Evolutionary conservation across 495 filamentous ascomycete species (phyloP).

Genomic region (Trichoderma gamsii): DNA sequence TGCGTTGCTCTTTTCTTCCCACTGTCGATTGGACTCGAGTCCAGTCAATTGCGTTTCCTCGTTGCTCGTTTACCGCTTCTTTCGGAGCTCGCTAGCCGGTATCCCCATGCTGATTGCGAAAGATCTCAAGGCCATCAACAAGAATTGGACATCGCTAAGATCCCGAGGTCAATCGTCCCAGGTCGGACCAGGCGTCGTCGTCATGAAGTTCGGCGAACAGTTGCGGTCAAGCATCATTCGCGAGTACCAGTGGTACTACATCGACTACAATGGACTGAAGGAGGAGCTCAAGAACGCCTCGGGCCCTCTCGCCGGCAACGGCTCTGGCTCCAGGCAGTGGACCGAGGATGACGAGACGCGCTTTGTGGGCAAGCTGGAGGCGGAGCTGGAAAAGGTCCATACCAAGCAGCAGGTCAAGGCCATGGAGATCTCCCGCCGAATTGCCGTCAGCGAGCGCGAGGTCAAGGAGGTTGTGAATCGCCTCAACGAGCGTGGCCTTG

Average conservation of each 20-base stretch:
- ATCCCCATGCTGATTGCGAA: slow-evolving; percentile 43
- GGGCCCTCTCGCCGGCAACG: slow-evolving; percentile 40
- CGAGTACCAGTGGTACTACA: slow-evolving; percentile 96
- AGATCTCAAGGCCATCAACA: slow-evolving; percentile 37
- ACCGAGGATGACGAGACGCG: slow-evolving; percentile 84
- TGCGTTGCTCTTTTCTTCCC: neutral
- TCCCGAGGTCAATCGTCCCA: slow-evolving; percentile 22
- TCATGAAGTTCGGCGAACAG: slow-evolving; percentile 91
- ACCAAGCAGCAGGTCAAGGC: slow-evolving; percentile 94
- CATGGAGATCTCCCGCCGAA: slow-evolving; percentile 85
- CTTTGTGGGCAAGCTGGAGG: slow-evolving; percentile 81
- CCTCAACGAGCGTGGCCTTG: slow-evolving; percentile 51
- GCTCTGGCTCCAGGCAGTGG: slow-evolving; percentile 52
- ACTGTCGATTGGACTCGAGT: neutral
- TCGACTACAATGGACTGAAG: slow-evolving; percentile 93
- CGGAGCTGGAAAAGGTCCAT: slow-evolving; percentile 93
- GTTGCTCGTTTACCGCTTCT: neutral
- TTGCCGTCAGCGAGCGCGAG: slow-evolving; percentile 77
- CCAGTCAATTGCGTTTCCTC: neutral
- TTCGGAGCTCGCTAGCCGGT: neutral
- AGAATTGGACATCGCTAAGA: slow-evolving; percentile 28
- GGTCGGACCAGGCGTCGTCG: slow-evolving; percentile 37
- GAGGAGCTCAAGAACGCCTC: slow-evolving; percentile 70
- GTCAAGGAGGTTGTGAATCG: slow-evolving; percentile 79
- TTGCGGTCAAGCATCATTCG: slow-evolving; percentile 86